Evolutionary conservation across 1,284 basidiomycete species (phyloP).

Genomic region (Moniliophthora roreri): DNA sequence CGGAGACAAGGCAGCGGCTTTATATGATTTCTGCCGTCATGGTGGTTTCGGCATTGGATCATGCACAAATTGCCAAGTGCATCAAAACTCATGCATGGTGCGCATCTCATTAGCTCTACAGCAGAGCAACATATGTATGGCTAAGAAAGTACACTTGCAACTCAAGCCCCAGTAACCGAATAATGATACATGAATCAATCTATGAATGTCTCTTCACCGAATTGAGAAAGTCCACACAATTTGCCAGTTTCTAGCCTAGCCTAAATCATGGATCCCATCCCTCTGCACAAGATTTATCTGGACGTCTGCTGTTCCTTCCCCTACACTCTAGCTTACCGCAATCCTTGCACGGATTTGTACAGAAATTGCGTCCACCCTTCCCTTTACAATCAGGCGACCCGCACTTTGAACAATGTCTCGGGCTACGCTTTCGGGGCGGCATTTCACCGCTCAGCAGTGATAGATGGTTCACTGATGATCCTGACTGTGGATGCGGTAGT

Average conservation of each 20-base stretch:
- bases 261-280: constrained; percentile 47
- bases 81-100: too few relatives aligned
- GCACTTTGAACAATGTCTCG: constrained; percentile 66
- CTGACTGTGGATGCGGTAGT: not conserved
- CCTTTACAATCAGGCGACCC: constrained; percentile 76
- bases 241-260: not conserved
- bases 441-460: not conserved
- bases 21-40: not conserved
- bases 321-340: constrained; percentile 72
- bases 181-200: too few relatives aligned
- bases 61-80: too few relatives aligned
- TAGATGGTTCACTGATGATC: constrained; percentile 2
- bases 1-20: not conserved
- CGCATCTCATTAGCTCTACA: too few relatives aligned
- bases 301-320: constrained; percentile 70
- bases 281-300: constrained; percentile 67
- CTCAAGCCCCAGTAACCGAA: not conserved
- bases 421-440: constrained; percentile 29
- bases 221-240: too few relatives aligned
- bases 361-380: constrained; percentile 70
- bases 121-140: too few relatives aligned
- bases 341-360: constrained; percentile 69
- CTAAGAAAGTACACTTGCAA: too few relatives aligned
- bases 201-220: too few relatives aligned
- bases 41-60: not conserved